Base-by-base conservation (phyloP, 2,329 filamentous ascomycete genomes). In the Lasiodiplodia theobromae region DNA sequence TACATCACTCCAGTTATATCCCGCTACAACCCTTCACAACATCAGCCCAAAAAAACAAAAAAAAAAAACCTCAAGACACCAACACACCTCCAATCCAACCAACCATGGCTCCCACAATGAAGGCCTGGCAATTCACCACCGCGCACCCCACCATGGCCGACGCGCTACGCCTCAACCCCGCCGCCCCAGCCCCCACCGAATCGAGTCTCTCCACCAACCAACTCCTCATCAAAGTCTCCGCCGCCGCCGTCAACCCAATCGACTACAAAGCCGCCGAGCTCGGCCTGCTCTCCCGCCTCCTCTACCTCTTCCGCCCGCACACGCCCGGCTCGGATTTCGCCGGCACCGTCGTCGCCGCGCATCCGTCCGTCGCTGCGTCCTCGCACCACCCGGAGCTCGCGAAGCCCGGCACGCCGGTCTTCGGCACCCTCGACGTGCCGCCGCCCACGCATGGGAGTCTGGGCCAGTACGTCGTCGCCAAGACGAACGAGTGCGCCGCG, bases 261-360 rank as follows among this genome's bases (percentile, higher is more conserved):
- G 90, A 92, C 81, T 86, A 88, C 82, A 91, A 91, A 76, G 71
- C 87, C 2, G 81, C 86, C 8, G 88, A 91, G 73, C 77, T 84
- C 28, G 77, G 83, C 0, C 25, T 83, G 2, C 67, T 86, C 6
- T 75, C 82, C 5, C 78, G 78, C 25, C 68, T 78, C 51, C 70
- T 79, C 7, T 58, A 80, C 18, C 60, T 73, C 38, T 28, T 28
- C 28, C 75, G 74, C 21, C n/a, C 86, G 28, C 81, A 81, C 21
- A 83, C 78, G 1, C 83, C 83, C 0, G 82, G 83, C 18, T 80
- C 83, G 72, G 87, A 89, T 72, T 85, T 86, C 71, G 79, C 81
- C 71, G 87, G 87, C 28, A 79, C 74, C 21, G 82, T 88, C 3
- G 80, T 82, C 34, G 73, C 73, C n/a, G 74, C 73, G 0, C 77